Evolutionary conservation across 139 green algal genomes (phyloP).

Genomic region (Chlorella sp.): DNA sequence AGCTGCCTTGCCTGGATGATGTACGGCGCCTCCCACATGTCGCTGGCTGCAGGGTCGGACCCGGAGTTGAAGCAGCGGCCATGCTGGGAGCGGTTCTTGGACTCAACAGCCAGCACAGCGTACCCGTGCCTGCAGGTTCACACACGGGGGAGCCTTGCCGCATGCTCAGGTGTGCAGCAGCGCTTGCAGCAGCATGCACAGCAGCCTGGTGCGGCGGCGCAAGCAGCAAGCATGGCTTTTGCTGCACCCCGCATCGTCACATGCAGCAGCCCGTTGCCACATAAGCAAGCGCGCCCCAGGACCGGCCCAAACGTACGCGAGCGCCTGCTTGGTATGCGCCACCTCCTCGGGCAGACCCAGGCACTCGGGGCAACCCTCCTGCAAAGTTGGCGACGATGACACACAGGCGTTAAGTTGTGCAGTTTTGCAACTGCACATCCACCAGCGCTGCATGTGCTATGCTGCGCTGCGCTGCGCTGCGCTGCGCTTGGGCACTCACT

Average conservation of each 20-base stretch:
- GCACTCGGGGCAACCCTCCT: constrained; percentile 18
- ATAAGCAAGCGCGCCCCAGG: too few species aligned
- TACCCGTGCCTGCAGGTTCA: neutral
- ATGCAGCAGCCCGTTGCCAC: too few species aligned
- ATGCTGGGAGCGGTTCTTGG: constrained; percentile 15
- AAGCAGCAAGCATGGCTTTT: too few species aligned
- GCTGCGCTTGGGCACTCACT: too few species aligned
- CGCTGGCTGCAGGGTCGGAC: neutral
- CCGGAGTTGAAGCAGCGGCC: constrained; percentile 18
- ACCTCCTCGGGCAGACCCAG: constrained; percentile 26
- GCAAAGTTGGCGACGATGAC: too few species aligned
- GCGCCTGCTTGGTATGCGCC: constrained; percentile 14
- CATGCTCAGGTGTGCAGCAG: neutral
- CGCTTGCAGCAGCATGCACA: too few species aligned
- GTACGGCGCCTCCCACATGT: constrained; percentile 33
- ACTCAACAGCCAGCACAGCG: constrained; percentile 25
- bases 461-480: too few species aligned
- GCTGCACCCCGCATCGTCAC: too few species aligned
- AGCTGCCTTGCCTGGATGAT: constrained; percentile 26
- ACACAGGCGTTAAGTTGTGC: too few species aligned
- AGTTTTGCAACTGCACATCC: too few species aligned
- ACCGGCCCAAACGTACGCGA: neutral
- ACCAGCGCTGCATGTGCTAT: too few species aligned
- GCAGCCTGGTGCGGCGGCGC: too few species aligned
- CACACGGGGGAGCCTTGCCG: neutral